Conservation (phyloP, 176 grass and related monocot species). For the Juncus inflexus region DNA sequence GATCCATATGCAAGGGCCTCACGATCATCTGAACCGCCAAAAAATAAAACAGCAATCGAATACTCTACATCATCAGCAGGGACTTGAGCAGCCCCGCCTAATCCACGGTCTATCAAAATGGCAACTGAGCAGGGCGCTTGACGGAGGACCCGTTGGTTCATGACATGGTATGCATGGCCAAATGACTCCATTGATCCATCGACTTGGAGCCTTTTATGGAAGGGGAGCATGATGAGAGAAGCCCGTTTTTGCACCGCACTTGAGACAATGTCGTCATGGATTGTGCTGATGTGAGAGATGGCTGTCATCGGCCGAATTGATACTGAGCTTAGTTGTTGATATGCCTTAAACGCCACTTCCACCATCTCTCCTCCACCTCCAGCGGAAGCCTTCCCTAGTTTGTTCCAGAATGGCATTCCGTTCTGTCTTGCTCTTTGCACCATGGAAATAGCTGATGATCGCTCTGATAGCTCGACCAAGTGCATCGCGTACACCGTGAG, state of each 20-base stretch:
- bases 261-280: slow-evolving; percentile 65
- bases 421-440: slow-evolving; percentile 55
- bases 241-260: slow-evolving; percentile 48
- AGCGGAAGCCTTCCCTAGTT: background rate
- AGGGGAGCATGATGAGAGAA: slow-evolving; percentile 60
- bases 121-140: slow-evolving; percentile 62
- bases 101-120: slow-evolving; percentile 74
- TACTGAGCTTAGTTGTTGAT: slow-evolving; percentile 65
- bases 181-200: slow-evolving; percentile 60
- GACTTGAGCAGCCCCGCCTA: slow-evolving; percentile 60
- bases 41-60: slow-evolving; percentile 51
- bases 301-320: slow-evolving; percentile 59
- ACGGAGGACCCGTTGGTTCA: slow-evolving; percentile 66
- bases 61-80: slow-evolving; percentile 42
- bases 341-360: slow-evolving; percentile 78
- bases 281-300: slow-evolving; percentile 62
- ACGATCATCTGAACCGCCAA: slow-evolving; percentile 27
- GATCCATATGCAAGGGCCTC: slow-evolving; percentile 21
- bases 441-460: slow-evolving; percentile 63
- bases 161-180: slow-evolving; percentile 42
- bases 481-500: slow-evolving; percentile 72
- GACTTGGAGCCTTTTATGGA: slow-evolving; percentile 47
- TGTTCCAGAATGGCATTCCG: slow-evolving; percentile 60
- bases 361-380: slow-evolving; percentile 30
- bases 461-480: slow-evolving; percentile 69